Evolutionary conservation across 768 basidiomycete genomes (phyloP), one percentile per base, ranked within the genome.

Genomic region (Termitomyces sp.): DNA sequence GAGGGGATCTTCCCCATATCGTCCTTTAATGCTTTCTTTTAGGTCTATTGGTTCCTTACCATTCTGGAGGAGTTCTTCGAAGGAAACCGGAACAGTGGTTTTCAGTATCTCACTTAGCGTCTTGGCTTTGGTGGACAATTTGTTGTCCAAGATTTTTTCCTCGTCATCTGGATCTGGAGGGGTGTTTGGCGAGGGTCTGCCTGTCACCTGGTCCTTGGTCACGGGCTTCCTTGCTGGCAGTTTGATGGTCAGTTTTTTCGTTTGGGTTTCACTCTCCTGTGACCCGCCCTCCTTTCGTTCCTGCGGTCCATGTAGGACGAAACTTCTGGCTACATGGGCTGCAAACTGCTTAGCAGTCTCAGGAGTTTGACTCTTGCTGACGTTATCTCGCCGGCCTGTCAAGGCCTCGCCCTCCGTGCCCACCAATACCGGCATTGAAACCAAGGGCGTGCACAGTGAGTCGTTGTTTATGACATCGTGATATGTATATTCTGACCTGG

Each of bases 271-370:
- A 7, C 7, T 30, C 30, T 30, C 30, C 30, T 30, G 30, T 6
- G 30, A 6, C 30, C 30, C 30, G 30, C 36, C 51, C 51, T 52
- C 51, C 22, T 52, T 52, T 38, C 1, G 8, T 38, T 38, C 51
- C 10, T 6, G 18, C 1, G 50, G 50, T 0, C 20, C 50, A 16
- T 36, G 22, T 16, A 52, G 50, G 9, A 38, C 13, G 5, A 52
- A 52, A 36, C 5, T 11, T 11, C 2, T 0, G 0, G 14, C 16
- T 5, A 5, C 2, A 0, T 14, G 1, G 0, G 50, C 32, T 10
- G 14, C 35, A 22, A 33, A 51, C 5, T 51, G 33, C 13, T 36
- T 51, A 2, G 33, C 13, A 0, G 33, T 22, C 18, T 51, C 11
- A 2, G 49, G 32, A 7, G 2, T 9, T 8, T 8, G 9, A 8